Evolutionary conservation across 352 stramenopile genomes (phyloP), one percentile per base, ranked within the genome.

Genomic region (Pythium graminicola): DNA sequence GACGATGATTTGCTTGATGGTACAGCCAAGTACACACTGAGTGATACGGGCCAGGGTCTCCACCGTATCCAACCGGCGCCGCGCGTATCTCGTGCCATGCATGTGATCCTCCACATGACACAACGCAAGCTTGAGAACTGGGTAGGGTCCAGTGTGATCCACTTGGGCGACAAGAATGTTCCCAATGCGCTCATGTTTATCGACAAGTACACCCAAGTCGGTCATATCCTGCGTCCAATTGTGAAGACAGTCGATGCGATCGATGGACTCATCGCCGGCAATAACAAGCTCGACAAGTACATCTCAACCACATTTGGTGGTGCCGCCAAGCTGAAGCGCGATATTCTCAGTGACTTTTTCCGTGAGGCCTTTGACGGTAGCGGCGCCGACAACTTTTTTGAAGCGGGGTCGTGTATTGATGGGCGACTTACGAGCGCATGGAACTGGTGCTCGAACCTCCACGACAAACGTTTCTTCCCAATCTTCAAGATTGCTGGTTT

Each of bases 161-260:
- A 98, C 66, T 58, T 99, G 23, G 95, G 95, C 23, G 95, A 99
- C 77, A 95, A 98, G 73, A 99, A 99, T 71, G 95, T 99, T 26
- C 95, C 95, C 13, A 98, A 98, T 55, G 95, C 95, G 44, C 81
- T 99, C 57, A 97, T 97, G 71, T 99, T 98, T 64, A 98, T 98
- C 67, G 95, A 99, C 80, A 99, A 99, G 73, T 98, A 98, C 74
- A 97, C 92, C 29, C 93, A 98, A 59, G 90, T 96, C 11, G 70
- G 82, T 19, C 80, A 92, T 59, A 93, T 93, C 46, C 55, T 95
- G 32, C 78, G 85, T 20, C 85, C 85, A n/a, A 89, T 95, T 39
- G 79, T 95, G 49, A 93, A 93, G 56, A 88, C 85, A 0, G 66
- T 95, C 16, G 82, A 92, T 42, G 77, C 60, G 23, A 77, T 95